phyloP scores from a whole-genome alignment of 1,284 basidiomycete species.

The Takashimella koratensis region DNA sequence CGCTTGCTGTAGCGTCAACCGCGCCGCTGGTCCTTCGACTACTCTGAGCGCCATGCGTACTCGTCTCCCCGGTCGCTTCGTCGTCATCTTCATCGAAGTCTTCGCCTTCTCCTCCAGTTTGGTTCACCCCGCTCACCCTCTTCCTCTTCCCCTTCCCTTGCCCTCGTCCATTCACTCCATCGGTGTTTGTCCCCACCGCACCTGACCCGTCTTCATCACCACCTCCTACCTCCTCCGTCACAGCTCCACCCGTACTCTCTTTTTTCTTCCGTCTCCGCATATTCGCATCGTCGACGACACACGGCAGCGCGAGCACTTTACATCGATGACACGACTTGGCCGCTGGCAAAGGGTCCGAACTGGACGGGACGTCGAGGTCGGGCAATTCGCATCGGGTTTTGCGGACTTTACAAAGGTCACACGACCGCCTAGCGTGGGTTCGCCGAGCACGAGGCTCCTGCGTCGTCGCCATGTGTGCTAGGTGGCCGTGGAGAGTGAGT shows the following conservation, averaged over 20 bases:
- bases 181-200: neutral
- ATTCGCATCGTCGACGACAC: constrained; percentile 39
- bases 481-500: too few species aligned
- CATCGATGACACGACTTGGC: constrained; percentile 46
- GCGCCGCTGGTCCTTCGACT: neutral
- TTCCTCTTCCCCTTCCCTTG: neutral
- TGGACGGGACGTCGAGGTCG: constrained; percentile 39
- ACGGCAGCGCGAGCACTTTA: constrained; percentile 36
- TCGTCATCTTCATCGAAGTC: neutral
- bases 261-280: constrained; percentile 28
- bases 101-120: neutral
- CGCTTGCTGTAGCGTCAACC: neutral
- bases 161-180: neutral
- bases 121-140: neutral
- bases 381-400: constrained; percentile 46
- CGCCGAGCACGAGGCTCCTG: constrained; percentile 30
- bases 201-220: neutral
- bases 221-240: neutral
- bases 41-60: too few species aligned
- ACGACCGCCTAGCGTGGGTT: constrained; percentile 44
- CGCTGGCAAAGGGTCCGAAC: constrained; percentile 24
- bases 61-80: neutral
- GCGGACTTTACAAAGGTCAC: constrained; percentile 43
- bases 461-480: constrained; percentile 2
- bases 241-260: neutral